Conservation (phyloP, 768 basidiomycete genomes). For the Leccinum boreale region DNA sequence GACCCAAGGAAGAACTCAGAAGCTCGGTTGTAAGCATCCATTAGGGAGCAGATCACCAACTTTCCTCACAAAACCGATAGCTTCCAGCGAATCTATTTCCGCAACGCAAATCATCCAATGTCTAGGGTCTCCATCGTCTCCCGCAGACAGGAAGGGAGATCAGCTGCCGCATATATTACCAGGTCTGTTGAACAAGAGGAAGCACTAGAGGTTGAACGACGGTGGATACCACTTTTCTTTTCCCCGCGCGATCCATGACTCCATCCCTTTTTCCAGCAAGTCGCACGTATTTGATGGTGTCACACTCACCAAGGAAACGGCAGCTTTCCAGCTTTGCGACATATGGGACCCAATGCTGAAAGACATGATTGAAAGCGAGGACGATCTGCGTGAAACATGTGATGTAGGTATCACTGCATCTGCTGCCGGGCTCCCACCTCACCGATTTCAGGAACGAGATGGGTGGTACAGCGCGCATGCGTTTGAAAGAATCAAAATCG, state of each 20-base stretch:
- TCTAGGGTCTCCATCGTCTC: constrained; percentile 72
- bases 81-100: constrained; percentile 90
- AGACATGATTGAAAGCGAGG: constrained; percentile 72
- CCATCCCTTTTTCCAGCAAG: constrained; percentile 35
- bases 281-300: constrained; percentile 91
- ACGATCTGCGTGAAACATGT: constrained; percentile 66
- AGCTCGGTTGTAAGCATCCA: constrained; percentile 67
- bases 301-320: constrained; percentile 76
- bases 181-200: constrained; percentile 35
- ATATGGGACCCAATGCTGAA: constrained; percentile 83
- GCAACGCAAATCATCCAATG: constrained; percentile 81
- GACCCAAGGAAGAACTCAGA: constrained; percentile 77
- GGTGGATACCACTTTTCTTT: constrained; percentile 18
- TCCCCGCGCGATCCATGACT: neutral
- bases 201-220: constrained; percentile 29
- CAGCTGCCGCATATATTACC: constrained; percentile 19
- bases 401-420: constrained; percentile 52
- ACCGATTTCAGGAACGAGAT: constrained; percentile 59
- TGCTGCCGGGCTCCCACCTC: neutral
- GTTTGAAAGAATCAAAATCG: constrained; percentile 78
- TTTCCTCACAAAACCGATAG: constrained; percentile 40
- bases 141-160: constrained; percentile 51
- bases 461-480: constrained; percentile 84
- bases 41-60: neutral
- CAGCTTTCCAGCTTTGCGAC: constrained; percentile 93